These are phyloP conservation scores for Straminergon stramineum DNA, from an alignment of 225 moss, liverwort and hornwort genomes.

Conservation along the genomic window DNA sequence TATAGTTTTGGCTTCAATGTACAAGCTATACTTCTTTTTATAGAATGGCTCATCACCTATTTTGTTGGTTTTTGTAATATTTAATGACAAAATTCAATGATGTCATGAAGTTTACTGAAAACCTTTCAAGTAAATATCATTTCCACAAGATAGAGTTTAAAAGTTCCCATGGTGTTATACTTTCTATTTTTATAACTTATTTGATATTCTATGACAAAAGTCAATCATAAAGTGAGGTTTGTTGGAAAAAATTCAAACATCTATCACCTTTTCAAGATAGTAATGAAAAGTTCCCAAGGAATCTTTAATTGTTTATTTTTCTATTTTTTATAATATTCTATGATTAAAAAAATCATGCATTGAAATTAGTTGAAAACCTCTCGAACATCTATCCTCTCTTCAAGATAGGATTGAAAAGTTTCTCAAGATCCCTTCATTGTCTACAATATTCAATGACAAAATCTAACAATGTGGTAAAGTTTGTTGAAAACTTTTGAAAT, in stretches of 20 bases:
- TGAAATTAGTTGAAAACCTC: not conserved
- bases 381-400: not conserved
- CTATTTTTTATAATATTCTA: not conserved
- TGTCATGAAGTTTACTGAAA: rapidly evolving
- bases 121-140: too few species aligned
- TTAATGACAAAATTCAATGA: not conserved
- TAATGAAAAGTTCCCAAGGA: rapidly evolving
- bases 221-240: not conserved
- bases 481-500: not conserved
- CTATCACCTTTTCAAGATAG: not conserved
- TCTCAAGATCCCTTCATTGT: not conserved
- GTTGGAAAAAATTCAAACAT: not conserved
- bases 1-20: not conserved
- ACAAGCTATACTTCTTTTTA: too few species aligned
- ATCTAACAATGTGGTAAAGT: not conserved
- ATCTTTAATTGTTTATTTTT: not conserved
- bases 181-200: not conserved
- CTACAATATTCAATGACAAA: not conserved
- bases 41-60: not conserved
- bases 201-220: not conserved
- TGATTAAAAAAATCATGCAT: not conserved
- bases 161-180: rapidly evolving
- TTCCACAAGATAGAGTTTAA: not conserved
- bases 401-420: not conserved
- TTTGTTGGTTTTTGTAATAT: not conserved